Conservation (phyloP, 495 filamentous ascomycete genomes). For the Xylaria acuta region DNA sequence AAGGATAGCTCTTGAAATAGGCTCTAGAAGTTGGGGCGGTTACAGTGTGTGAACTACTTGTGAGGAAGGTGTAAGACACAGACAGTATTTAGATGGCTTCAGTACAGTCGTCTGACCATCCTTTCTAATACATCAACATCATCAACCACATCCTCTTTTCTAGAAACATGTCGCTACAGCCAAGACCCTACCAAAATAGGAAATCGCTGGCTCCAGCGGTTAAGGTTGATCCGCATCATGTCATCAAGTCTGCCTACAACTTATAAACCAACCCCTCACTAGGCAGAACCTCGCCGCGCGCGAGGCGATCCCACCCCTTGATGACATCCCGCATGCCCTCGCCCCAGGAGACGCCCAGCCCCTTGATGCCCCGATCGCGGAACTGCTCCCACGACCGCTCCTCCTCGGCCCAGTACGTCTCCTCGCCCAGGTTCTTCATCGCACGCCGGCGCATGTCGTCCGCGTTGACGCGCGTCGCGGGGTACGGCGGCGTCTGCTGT, state of each 20-base stretch:
- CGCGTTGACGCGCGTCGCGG: constrained; percentile 51
- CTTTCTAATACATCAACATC: too few species aligned
- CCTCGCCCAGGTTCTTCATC: constrained; percentile 39
- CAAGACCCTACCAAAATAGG: too few species aligned
- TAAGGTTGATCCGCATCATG: too few species aligned
- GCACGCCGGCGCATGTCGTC: constrained; percentile 48
- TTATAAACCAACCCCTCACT: constrained; percentile 54
- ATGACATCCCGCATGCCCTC: constrained; percentile 50
- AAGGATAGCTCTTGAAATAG: too few species aligned
- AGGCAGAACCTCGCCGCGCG: constrained; percentile 45
- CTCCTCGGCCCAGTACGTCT: constrained; percentile 41
- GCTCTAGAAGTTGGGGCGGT: too few species aligned
- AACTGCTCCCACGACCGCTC: constrained; percentile 43
- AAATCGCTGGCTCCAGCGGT: too few species aligned
- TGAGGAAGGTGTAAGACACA: too few species aligned
- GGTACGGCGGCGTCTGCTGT: constrained; percentile 21
- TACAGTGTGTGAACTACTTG: too few species aligned
- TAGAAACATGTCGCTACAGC: too few species aligned
- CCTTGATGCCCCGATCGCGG: constrained; percentile 41
- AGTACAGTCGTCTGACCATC: too few species aligned
- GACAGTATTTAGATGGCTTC: too few species aligned
- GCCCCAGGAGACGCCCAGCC: constrained; percentile 51
- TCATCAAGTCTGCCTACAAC: constrained; percentile 25
- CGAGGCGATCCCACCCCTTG: constrained; percentile 54
- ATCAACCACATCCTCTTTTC: too few species aligned